Evolutionary conservation across 441 rosid genomes (phyloP), one percentile per base, ranked within the genome.

Genomic region (Gossypium schwendimanii): DNA sequence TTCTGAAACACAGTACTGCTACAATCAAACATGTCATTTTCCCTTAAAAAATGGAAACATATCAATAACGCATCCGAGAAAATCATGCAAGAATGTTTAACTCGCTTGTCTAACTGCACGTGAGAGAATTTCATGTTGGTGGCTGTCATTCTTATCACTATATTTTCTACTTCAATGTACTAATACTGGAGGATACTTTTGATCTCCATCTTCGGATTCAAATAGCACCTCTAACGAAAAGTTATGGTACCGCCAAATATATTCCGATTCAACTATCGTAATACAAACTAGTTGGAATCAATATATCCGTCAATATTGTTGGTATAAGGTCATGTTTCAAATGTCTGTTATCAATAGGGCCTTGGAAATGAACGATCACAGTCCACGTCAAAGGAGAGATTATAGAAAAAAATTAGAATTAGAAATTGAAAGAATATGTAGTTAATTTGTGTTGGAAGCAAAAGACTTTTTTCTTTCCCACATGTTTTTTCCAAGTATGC

Each of bases 1-100:
- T 63, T 63, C 44, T 28, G 2, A 23, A 9, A 24, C 9, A 24
- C 15, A 31, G 57, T 61, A 39, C 53, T 74, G 72, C 82, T 76
- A 68, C 63, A 70, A 78, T 77, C 80, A 45, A 7, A 41, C 52
- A 85, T 75, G 87, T 83, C 83, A 70, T 73, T 80, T 86, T 86
- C 71, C 86, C 26, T 52, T 55, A 69, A 57, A 47, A 64, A 64
- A 81, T 73, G 73, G 81, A 71, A 85, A 82, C 86, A 81, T 76
- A 78, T 78, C 80, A 77, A 74, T 81, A 71, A 49, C 69, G 58
- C 86, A 21, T 65, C 70, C 36, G 73, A 57, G 54, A 77, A 59
- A 73, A 79, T 23, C 64, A 70, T 61, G 75, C 54, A 60, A 11
- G 18, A 57, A 33, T 47, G 63, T 71, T 23, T 52, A 64, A 70